Percentiles rank a stretch among this genome's conserved stretches.
These are phyloP conservation scores for Croton setiger DNA, from an alignment of 441 rosid genomes.

Conservation along the genomic window DNA sequence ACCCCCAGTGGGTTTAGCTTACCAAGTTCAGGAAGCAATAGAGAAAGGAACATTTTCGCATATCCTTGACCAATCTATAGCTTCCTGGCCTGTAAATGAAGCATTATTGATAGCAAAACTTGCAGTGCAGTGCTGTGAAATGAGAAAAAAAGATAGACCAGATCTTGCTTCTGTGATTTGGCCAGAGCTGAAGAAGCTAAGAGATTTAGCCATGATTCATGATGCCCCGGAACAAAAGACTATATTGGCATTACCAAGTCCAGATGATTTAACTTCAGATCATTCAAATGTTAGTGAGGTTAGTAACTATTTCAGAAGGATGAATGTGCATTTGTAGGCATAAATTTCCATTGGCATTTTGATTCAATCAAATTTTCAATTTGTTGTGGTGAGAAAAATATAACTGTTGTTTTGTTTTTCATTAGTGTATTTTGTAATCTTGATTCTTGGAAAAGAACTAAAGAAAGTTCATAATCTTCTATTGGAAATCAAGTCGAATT, in stretches of 20 bases:
- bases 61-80: slow-evolving; percentile 57
- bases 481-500: no score
- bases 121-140: slow-evolving; percentile 65
- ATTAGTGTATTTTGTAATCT: no score
- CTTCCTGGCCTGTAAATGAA: slow-evolving; percentile 73
- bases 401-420: no score
- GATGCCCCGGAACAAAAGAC: slow-evolving; percentile 14
- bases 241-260: not conserved
- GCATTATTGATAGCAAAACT: slow-evolving; percentile 56
- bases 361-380: not conserved
- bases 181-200: slow-evolving; percentile 55
- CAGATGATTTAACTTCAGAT: slow-evolving; percentile 15
- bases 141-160: slow-evolving; percentile 79
- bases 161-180: slow-evolving; percentile 56
- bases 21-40: slow-evolving; percentile 49
- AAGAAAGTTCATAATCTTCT: no score
- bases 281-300: slow-evolving; percentile 27
- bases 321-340: slow-evolving; percentile 3
- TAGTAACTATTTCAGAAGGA: slow-evolving; percentile 13
- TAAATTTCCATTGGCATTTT: not conserved
- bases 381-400: no score
- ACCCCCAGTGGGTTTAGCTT: slow-evolving; percentile 62
- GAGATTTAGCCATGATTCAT: slow-evolving; percentile 33
- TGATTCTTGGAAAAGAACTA: no score
- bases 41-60: slow-evolving; percentile 39